Percentiles rank a stretch among this genome's conserved stretches.
These are phyloP conservation scores for Plasmodium yoelii DNA, from an alignment of 169 alveolate genomes.

Conservation along the genomic window DNA sequence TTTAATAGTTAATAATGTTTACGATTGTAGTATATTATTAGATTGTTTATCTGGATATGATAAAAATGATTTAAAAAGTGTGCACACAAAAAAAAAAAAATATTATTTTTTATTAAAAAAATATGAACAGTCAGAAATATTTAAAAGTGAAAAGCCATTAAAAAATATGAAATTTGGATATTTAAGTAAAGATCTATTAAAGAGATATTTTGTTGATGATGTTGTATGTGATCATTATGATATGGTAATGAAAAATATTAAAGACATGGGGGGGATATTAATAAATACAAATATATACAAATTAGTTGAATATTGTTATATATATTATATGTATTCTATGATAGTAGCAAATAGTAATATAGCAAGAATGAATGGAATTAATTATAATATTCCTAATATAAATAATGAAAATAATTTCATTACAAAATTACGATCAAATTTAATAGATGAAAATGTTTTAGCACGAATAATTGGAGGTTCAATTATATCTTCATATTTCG, in stretches of 20 bases:
- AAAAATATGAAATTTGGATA: constrained; percentile 48
- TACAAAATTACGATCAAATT: constrained; percentile 26
- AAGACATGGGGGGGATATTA: constrained; percentile 29
- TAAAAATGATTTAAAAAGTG: constrained; percentile 31
- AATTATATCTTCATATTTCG: constrained; percentile 36
- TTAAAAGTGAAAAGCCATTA: constrained; percentile 18
- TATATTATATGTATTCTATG: constrained; percentile 50
- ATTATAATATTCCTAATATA: constrained; percentile 36
- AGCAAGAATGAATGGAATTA: constrained; percentile 53
- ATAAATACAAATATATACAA: constrained; percentile 11
- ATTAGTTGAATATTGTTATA: constrained; percentile 39
- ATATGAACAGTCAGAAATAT: constrained; percentile 17
- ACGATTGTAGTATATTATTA: constrained; percentile 57
- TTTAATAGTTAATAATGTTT: constrained; percentile 42
- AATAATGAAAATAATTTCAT: constrained; percentile 13
- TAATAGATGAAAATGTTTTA: constrained; percentile 35
- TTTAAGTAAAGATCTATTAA: constrained; percentile 19
- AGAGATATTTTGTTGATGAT: constrained; percentile 32
- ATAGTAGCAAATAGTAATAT: constrained; percentile 53
- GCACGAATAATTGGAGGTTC: constrained; percentile 59
- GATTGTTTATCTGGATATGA: constrained; percentile 51
- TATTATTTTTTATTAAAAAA: constrained; percentile 22
- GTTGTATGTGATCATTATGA: constrained; percentile 6
- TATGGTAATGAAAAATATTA: constrained; percentile 26
- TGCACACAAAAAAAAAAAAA: constrained; percentile 25